Evolutionary conservation across 768 basidiomycete species (phyloP).

Genomic region (Panaeolus cyanescens): DNA sequence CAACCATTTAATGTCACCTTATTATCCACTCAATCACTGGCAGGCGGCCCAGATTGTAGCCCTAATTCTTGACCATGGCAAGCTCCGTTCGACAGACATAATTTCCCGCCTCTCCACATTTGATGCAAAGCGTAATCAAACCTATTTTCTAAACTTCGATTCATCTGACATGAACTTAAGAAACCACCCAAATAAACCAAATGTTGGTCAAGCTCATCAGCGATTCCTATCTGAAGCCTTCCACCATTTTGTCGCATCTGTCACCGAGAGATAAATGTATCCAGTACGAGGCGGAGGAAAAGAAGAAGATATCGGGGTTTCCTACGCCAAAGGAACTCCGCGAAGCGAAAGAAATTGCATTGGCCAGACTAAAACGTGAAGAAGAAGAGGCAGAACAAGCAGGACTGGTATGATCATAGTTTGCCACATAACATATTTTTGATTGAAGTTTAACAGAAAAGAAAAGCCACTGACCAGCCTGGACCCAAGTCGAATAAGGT

Average conservation of each 20-base stretch:
- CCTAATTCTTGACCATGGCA: conserved; percentile 81
- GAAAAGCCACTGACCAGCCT: conserved; percentile 53
- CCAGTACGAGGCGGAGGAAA: conserved; percentile 79
- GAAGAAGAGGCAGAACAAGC: conserved; percentile 75
- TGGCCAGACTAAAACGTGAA: conserved; percentile 62
- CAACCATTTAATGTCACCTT: not conserved
- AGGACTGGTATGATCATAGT: conserved; percentile 58
- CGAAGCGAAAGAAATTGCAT: conserved; percentile 68
- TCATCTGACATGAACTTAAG: conserved; percentile 14
- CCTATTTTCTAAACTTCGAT: not conserved
- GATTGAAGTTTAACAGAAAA: conserved; percentile 52
- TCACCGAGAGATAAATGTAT: conserved; percentile 83
- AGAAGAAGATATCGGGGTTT: conserved; percentile 69
- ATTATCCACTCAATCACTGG: conserved; percentile 5
- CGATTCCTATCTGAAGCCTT: conserved; percentile 74
- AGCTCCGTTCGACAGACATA: conserved; percentile 77
- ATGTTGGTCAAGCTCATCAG: conserved; percentile 72
- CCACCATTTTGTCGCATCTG: conserved; percentile 73
- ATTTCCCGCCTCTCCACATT: conserved; percentile 48
- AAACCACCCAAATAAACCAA: conserved; percentile 52
- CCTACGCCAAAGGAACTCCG: conserved; percentile 81
- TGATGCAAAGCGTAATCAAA: conserved; percentile 58
- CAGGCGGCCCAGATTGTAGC: conserved; percentile 80
- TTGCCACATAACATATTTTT: conserved; percentile 13
- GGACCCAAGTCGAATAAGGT: conserved; percentile 59